Base-by-base conservation (phyloP, 1,284 basidiomycete species). In the Leccinum fallax region DNA sequence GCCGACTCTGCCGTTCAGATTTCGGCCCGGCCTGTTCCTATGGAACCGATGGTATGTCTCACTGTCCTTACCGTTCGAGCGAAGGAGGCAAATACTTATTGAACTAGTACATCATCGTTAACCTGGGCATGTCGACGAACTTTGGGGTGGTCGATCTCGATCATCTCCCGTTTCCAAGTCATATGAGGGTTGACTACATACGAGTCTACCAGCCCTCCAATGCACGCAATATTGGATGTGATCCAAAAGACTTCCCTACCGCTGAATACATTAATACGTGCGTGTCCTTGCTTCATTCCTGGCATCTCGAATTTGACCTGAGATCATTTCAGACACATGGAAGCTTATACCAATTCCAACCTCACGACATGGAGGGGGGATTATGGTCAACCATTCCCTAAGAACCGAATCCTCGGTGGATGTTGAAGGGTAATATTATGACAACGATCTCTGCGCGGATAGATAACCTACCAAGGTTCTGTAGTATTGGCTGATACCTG, bases 181-280 rank as follows among this genome's bases (percentile, higher is more conserved):
- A 83, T 64, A 81, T 91, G 82, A 79, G 78, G 34, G 75, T 93
- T 46, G 90, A 93, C 70, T 93, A 88, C 68, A 82, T 92, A 53
- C 79, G 90, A 16, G 85, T 92, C 1, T 90, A 90, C 69, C 88
- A 88, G 65, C 80, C 83, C 34, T 74, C 78, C 30, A 73, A 83
- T 32, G 74, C 80, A 5, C 83, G 83, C 38, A 88, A 87, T 67
- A 79, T 92, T 51, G 89, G 90, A 15, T 93, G 91, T 67, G 80
- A 90, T 67, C 90, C 90, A 10, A 76, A 77, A n/a, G 77, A 81
- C 59, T 85, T 84, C 65, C 91, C 90, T 0, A 93, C 92, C 0
- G 77, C 77, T 38, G 71, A 77, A 24, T 89, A 89, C 68, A 88
- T 90, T 63, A 78, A 84, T 53, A 71, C 72, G 83, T 85, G 58